Base-by-base conservation (phyloP, 1,139 yeast genomes). In the Blastobotrys petasosporus region DNA sequence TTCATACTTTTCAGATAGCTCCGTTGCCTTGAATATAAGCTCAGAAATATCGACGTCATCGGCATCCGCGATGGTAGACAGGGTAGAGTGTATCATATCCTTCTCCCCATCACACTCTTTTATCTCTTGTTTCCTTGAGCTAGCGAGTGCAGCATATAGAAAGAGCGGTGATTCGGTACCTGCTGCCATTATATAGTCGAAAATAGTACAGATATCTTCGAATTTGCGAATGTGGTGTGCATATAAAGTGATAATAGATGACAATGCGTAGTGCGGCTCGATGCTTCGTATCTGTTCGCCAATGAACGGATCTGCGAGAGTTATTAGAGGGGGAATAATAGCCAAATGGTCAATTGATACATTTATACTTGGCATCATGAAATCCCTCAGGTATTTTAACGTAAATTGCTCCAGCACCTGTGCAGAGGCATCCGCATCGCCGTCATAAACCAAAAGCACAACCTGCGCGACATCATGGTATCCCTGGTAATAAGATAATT, bases 401-500 rank as follows among this genome's bases (percentile, higher is more conserved):
- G 94, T 73, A 45, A 90, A 68, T 25, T 65, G 61, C 49, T 82
- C 85, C 45, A 88, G 66, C 25, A 79, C 59, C 39, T 60, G 61
- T 51, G 74, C 72, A 0, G 82, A 54, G 23, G 54, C 35, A 6
- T 45, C 48, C 16, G 39, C 48, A n/a, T 60, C 58, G n/a, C 59
- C 60, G 11, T 66, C 69, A 55, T 78, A 77, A 0, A 82, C 76
- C 16, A 82, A 58, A 16, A 84, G 66, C n/a, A 85, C 68, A 8
- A 85, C 73, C 42, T 85, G 76, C 1, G 88, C 90, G 32, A 90
- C 70, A 59, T 92, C 97, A 65, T 92, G 97, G 61, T 76, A 87
- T 0, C 98, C 98, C 65, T 92, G 98, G 61, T 87, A 92, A 63
- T 92, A 92, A 49, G 77, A 70, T 39, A 90, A 68, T 8, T 64